Evolutionary conservation across 2,329 filamentous ascomycete species (phyloP), one percentile per base, ranked within the genome.

Genomic region (Botrytis fragariae): DNA sequence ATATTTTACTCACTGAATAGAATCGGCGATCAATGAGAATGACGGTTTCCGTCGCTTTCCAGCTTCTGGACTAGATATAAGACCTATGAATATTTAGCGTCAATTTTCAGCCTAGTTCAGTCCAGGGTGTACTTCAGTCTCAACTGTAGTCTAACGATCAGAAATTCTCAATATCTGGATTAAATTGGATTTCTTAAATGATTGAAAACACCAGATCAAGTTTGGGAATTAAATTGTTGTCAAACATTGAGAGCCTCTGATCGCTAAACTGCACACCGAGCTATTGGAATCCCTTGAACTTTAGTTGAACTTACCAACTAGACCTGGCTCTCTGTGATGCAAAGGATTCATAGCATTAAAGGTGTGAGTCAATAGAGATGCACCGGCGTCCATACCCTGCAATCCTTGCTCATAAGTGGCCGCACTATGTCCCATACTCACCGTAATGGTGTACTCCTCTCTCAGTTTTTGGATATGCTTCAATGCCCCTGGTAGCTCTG

Each of bases 291-390:
- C 16, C 14, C 51, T 29, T 16, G 14, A 32, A 57, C 14, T 18
- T n/a, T 1, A 29, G 14, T n/a, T n/a, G 3, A 45, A 51, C 74
- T 68, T 69, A 39, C 86, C 87, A 45, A 85, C 83, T 25, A 88
- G 81, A 1, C 87, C 86, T 5, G 87, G 86, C 44, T 84, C 82
- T 45, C 87, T 83, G 63, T 87, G 86, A 72, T 84, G 81, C 4
- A 87, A 80, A 3, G 84, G 81, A 45, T 84, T 81, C 86, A 88
- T 88, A 61, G 85, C 86, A 76, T 89, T 88, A 61, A 88, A 83
- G 0, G 85, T 85, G 77, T 89, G 87, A 0, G 87, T 89, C 2
- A 89, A 79, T 60, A 84, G 82, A 57, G 81, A 86, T 44, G 87
- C 87, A 35, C 87, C 87, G 39, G 84, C 83, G 45, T 80, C 74